A percentile compares a stretch with the other conserved stretches of the same genome.
These are phyloP conservation scores for Salix dunnii DNA, from an alignment of 345 rosid species.

Conservation along the genomic window DNA sequence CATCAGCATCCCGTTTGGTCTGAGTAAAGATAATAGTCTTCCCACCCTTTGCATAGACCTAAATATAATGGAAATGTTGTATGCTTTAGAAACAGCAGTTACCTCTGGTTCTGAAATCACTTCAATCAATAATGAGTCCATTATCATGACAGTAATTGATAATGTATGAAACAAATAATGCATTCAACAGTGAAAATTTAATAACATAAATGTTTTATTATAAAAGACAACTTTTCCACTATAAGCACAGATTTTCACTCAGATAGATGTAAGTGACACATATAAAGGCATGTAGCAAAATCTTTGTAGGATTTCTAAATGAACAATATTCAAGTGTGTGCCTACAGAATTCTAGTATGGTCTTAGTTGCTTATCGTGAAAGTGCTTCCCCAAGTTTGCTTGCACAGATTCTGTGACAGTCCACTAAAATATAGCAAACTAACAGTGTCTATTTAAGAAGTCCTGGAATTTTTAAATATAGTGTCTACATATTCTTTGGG, in stretches of 20 bases:
- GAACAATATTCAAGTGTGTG: neutral
- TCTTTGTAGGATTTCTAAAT: neutral
- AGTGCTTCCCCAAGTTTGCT: neutral
- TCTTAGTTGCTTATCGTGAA: neutral
- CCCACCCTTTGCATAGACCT: conserved; percentile 98
- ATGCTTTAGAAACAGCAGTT: neutral
- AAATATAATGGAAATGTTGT: conserved; percentile 7
- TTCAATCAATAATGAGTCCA: neutral
- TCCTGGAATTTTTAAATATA: neutral
- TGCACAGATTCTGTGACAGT: neutral
- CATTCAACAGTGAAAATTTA: neutral
- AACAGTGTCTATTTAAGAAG: neutral
- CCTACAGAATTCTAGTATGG: neutral
- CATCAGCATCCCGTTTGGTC: conserved; percentile 96
- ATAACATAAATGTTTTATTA: neutral
- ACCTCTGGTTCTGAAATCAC: neutral
- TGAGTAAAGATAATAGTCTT: conserved; percentile 96
- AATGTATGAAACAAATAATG: neutral
- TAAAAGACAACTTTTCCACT: neutral
- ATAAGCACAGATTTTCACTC: neutral
- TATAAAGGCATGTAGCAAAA: neutral
- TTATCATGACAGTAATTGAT: neutral
- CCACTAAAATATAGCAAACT: neutral
- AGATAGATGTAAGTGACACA: neutral
- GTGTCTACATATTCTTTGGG: neutral